phyloP scores from a whole-genome alignment of 2,329 filamentous ascomycete genomes.

The Sodiomyces alkalinus region DNA sequence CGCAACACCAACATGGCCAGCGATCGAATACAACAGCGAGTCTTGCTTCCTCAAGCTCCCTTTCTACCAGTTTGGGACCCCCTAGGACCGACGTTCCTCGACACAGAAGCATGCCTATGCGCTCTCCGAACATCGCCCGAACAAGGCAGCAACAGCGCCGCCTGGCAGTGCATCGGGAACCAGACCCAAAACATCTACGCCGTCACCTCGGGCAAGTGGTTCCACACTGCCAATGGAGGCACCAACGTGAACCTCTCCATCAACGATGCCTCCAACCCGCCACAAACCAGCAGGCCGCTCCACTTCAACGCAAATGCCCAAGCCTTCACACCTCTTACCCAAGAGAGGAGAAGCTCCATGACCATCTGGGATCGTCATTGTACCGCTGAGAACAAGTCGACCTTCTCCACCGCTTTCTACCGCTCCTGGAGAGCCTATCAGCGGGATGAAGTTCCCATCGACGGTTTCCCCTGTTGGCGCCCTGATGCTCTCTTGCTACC shows the following conservation, averaged over 20 bases:
- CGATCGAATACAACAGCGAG: no score
- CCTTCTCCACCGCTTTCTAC: conserved; percentile 26
- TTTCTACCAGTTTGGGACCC: conserved; percentile 17
- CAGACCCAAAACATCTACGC: conserved; percentile 23
- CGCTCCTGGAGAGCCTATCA: conserved; percentile 12
- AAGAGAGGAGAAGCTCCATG: conserved; percentile 12
- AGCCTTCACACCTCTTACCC: conserved; percentile 12
- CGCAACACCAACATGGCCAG: no score
- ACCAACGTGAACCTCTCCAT: conserved; percentile 13
- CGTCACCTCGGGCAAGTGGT: conserved; percentile 25
- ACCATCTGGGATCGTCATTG: conserved; percentile 23
- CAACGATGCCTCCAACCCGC: conserved; percentile 20
- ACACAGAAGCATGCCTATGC: conserved; percentile 23
- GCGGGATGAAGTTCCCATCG: conserved; percentile 14
- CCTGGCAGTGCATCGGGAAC: conserved; percentile 30
- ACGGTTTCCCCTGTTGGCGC: conserved; percentile 24
- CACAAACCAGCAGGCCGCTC: conserved; percentile 14
- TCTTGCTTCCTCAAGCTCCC: conserved; percentile 24
- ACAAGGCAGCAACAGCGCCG: conserved; percentile 8
- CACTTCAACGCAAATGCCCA: conserved; percentile 13
- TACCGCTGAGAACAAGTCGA: conserved; percentile 23
- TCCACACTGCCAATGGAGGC: conserved; percentile 14
- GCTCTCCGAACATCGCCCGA: conserved; percentile 14
- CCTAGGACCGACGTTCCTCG: conserved; percentile 22
- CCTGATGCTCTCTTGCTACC: conserved; percentile 23